Percentiles rank a stretch among this genome's conserved stretches.
Conservation (phyloP, 495 filamentous ascomycete genomes). For the Penicillium desertorum region DNA sequence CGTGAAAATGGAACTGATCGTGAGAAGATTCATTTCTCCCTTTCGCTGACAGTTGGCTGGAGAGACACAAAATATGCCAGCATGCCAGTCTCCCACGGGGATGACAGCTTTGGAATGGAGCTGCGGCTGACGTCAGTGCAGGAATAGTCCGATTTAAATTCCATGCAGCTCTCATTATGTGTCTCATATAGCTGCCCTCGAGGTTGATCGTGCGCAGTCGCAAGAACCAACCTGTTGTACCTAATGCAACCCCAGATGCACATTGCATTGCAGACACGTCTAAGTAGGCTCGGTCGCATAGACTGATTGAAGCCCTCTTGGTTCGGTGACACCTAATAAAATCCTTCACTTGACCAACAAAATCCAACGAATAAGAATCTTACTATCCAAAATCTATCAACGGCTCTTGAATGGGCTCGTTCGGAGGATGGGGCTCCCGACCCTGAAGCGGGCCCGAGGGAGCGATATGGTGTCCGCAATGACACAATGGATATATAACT, state of each 20-base stretch:
- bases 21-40: neutral
- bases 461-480: neutral
- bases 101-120: slow-evolving; percentile 3
- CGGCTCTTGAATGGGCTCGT: neutral
- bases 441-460: neutral
- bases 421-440: neutral
- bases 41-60: neutral
- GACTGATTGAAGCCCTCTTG: neutral
- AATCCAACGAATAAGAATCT: too few species aligned
- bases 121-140: slow-evolving; percentile 12
- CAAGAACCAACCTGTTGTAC: neutral
- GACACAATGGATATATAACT: too few species aligned
- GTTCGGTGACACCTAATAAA: too few species aligned
- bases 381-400: too few species aligned
- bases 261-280: neutral
- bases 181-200: slow-evolving; percentile 14
- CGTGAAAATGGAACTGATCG: neutral
- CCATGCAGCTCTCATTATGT: slow-evolving; percentile 17
- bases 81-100: slow-evolving; percentile 1
- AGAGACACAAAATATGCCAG: neutral
- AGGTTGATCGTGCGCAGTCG: neutral
- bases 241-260: neutral
- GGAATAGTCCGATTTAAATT: slow-evolving; percentile 11
- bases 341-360: too few species aligned
- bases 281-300: neutral